These are phyloP conservation scores for Boletus sp. DNA, from an alignment of 768 basidiomycete species.

Conservation along the genomic window DNA sequence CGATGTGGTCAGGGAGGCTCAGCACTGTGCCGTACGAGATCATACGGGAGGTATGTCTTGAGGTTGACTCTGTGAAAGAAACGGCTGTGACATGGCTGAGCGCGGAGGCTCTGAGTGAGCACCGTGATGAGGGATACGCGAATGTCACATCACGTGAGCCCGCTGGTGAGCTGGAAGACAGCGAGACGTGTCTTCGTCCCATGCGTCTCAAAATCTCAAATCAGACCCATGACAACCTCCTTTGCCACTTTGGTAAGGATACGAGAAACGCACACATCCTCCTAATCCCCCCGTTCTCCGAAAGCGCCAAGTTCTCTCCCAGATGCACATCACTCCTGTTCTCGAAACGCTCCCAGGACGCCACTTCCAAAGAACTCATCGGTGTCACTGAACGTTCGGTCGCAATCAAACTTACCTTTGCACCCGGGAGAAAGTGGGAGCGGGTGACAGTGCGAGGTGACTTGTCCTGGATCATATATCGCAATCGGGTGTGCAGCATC, in stretches of 20 bases:
- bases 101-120: background rate
- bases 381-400: constrained; percentile 8
- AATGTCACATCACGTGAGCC: constrained; percentile 13
- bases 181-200: background rate
- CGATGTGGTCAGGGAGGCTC: constrained; percentile 2
- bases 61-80: constrained; percentile 17
- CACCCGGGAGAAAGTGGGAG: constrained; percentile 43
- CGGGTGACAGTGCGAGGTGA: constrained; percentile 38
- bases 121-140: background rate
- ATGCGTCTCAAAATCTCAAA: constrained; percentile 36
- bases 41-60: constrained; percentile 25
- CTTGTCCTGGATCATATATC: constrained; percentile 59
- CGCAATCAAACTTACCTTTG: constrained; percentile 21
- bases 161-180: background rate
- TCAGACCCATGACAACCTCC: constrained; percentile 31
- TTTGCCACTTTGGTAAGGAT: constrained; percentile 14
- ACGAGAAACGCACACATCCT: constrained; percentile 5
- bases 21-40: background rate
- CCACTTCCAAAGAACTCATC: constrained; percentile 21
- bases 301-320: constrained; percentile 21
- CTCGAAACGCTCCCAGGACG: constrained; percentile 12
- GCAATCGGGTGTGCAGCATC: constrained; percentile 43
- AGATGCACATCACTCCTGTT: constrained; percentile 16
- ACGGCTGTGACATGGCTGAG: constrained; percentile 19
- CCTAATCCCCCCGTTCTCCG: constrained; percentile 23